Percentiles rank a stretch among this genome's conserved stretches.
These are phyloP conservation scores for Leccinum ponderosum DNA, from an alignment of 1,284 basidiomycete species.

Conservation along the genomic window DNA sequence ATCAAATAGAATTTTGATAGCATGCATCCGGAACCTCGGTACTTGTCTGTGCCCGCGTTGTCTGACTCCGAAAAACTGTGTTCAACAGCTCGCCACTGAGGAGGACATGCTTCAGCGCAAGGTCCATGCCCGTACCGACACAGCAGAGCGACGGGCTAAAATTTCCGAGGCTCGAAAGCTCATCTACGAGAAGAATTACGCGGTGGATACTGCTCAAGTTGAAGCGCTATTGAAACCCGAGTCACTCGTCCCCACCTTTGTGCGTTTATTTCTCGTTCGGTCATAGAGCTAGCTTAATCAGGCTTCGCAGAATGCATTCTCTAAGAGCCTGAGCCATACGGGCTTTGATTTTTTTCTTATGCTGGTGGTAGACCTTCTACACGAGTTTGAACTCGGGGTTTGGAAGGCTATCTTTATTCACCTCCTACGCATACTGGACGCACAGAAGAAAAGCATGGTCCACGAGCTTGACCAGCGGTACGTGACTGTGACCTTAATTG, in stretches of 20 bases:
- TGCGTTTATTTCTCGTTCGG: not conserved
- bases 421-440: not conserved
- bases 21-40: not conserved
- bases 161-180: not conserved
- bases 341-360: not conserved
- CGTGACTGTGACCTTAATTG: not conserved
- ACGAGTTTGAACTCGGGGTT: not conserved
- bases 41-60: not conserved
- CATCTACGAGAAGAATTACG: not conserved
- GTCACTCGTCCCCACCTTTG: not conserved
- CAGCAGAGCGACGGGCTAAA: not conserved
- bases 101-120: not conserved
- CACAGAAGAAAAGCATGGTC: not conserved
- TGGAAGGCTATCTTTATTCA: not conserved
- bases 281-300: not conserved
- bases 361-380: not conserved
- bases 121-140: not conserved
- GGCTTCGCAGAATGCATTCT: not conserved
- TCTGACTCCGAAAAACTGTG: not conserved
- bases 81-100: not conserved
- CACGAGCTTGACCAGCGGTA: not conserved
- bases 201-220: not conserved
- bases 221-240: not conserved
- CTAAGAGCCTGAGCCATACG: not conserved
- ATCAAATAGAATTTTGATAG: not conserved